phyloP scores from a whole-genome alignment of 139 green algal species.

The Chlamydomonas sphaeroides region DNA sequence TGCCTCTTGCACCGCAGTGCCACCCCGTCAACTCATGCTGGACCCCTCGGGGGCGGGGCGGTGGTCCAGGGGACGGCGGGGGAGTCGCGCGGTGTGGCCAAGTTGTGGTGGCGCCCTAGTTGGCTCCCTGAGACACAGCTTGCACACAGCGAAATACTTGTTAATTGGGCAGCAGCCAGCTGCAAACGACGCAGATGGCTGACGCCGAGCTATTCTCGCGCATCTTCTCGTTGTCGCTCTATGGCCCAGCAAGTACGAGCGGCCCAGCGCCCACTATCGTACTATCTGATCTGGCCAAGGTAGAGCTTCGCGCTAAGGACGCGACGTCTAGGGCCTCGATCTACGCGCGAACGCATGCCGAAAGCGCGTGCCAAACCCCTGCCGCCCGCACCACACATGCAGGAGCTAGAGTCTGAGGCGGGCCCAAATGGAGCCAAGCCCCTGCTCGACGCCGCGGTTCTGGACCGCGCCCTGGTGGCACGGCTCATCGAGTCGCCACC shows the following conservation, averaged over 20 bases:
- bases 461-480: conserved; percentile 80
- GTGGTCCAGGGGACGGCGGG: too few relatives aligned
- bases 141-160: too few relatives aligned
- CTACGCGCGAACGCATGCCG: background rate
- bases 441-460: conserved; percentile 55
- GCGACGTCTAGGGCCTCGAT: background rate
- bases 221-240: conserved; percentile 19
- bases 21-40: too few relatives aligned
- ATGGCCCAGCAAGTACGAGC: background rate
- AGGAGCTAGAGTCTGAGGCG: conserved; percentile 17
- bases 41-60: too few relatives aligned
- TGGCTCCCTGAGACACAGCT: too few relatives aligned
- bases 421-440: background rate
- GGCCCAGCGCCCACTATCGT: background rate
- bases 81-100: too few relatives aligned
- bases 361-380: too few relatives aligned
- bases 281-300: background rate
- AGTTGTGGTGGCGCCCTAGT: too few relatives aligned
- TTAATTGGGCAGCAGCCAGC: too few relatives aligned
- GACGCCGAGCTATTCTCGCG: conserved; percentile 4
- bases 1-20: too few relatives aligned
- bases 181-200: conserved; percentile 13
- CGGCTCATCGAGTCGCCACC: conserved; percentile 77
- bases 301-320: background rate
- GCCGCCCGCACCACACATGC: background rate